Percentiles rank a stretch among this genome's conserved stretches.
Evolutionary conservation across 768 basidiomycete genomes (phyloP).

Genomic region (Botryobasidium botryosum): DNA sequence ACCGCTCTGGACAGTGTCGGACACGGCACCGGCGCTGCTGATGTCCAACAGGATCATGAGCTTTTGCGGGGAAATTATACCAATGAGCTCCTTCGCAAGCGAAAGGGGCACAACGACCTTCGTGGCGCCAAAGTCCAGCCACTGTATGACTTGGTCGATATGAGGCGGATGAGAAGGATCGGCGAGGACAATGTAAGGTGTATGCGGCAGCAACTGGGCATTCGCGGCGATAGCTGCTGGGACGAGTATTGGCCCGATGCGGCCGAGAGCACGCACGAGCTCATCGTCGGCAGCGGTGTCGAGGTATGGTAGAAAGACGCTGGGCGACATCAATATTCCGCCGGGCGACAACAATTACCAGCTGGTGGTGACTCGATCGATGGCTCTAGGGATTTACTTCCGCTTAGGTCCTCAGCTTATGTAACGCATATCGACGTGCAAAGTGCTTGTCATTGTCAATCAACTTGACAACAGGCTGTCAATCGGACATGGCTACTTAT

Average conservation of each 20-base stretch:
- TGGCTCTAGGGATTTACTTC: too few species aligned
- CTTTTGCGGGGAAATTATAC: conserved; percentile 49
- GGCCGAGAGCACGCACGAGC: conserved; percentile 42
- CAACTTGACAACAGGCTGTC: too few species aligned
- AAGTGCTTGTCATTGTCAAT: too few species aligned
- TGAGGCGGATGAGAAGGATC: conserved; percentile 31
- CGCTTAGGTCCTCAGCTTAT: too few species aligned
- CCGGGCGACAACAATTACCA: too few species aligned
- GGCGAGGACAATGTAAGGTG: conserved; percentile 34
- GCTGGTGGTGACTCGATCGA: too few species aligned
- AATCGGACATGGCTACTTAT: too few species aligned
- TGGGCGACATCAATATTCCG: too few species aligned
- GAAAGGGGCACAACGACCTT: conserved; percentile 61
- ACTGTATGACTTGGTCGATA: conserved; percentile 38
- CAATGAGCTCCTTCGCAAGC: conserved; percentile 49
- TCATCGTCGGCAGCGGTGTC: conserved; percentile 28
- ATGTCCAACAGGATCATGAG: conserved; percentile 63
- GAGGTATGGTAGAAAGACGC: conserved; percentile 50
- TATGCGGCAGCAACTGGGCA: conserved; percentile 21
- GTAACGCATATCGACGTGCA: too few species aligned
- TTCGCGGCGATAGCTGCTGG: conserved; percentile 20
- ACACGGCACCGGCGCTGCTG: conserved; percentile 52
- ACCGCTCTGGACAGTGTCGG: conserved; percentile 52
- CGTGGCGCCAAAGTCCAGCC: conserved; percentile 63
- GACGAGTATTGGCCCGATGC: conserved; percentile 64